Base-by-base conservation (phyloP, 495 filamentous ascomycete species). In the Lepidopterella palustris region DNA sequence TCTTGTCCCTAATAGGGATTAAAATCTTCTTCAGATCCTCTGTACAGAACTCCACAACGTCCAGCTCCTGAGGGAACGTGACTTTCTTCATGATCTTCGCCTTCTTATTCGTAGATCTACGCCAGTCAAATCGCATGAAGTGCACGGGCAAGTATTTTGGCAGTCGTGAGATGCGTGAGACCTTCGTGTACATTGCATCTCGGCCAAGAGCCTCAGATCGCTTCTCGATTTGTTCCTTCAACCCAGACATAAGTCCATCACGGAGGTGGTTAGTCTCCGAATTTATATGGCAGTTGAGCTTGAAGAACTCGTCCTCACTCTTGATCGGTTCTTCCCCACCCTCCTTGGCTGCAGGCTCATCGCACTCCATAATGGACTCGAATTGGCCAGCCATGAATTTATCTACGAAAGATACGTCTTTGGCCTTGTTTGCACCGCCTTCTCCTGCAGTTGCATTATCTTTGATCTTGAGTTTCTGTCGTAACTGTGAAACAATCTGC, bases 81-180 rank as follows among this genome's bases (percentile, higher is more conserved):
- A 98, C 93, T 73, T 97, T 98, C 65, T 91, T 87, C 91, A 98
- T 91, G 68, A 98, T 98, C 82, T 98, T 98, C 55, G 92, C 90
- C 77, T 98, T 98, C 80, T 97, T 97, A 70, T 92, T 84, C 6
- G 87, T 88, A 58, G 92, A 88, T 20, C 86, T 81, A 71, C 95
- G 92, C 95, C 95, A 98, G 78, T 89, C 96, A 76, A 98, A 98
- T 60, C 93, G 90, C 60, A 98, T 88, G 70, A 98, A 96, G 70
- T 98, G 93, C 4, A 97, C 91, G 13, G 93, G 92, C 27, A 98
- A 79, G 62, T 98, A 96, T 70, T 95, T 96, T 11, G 93, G 93
- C 58, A 97, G 72, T 8, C 92, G 87, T 23, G 90, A 80, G 63
- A 98, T 92, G 60, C 85, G 84, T 27, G 92, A 96, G 8, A 79